Evolutionary conservation across 129 eudicot species (phyloP), one percentile per base, ranked within the genome.

Genomic region (Arctium minus): DNA sequence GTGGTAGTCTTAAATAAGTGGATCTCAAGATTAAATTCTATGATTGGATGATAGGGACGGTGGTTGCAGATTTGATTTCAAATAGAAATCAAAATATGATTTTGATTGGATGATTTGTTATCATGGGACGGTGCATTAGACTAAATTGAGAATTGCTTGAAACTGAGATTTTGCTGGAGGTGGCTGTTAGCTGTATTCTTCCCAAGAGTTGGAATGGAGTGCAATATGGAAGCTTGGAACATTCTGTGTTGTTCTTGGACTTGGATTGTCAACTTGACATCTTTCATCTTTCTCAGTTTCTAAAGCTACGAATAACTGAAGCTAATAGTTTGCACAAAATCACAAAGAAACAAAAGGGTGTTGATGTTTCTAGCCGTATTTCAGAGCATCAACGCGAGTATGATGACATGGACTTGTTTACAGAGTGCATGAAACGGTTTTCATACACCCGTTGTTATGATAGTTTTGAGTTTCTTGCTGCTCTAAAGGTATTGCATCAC

Each of bases 201-300:
- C 98, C 98, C 37, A 92, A 91, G 70, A 86, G 87, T 74, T 88
- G 92, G 91, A 89, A 94, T 0, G 98, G 94, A 39, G 92, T 89
- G 69, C 85, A 84, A 27, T 92, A 88, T 44, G 97, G 94, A 67
- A 97, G 98, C 6, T 84, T 89, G 80, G 97, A 86, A 75, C 91
- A 83, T 9, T 70, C 80, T 8, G 97, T 91, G 17, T 79, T 83
- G 27, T 22, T 22, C 27, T 22, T 22, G 27, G 27, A 22, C 27
- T 22, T 22, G 27, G 27, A 22, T 22, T 95, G 98, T 77, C 97
- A 92, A 40, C 87, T 95, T 64, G 98, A 95, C 72, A 84, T 91
- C 70, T 79, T 82, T 77, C 92, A 92, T 33, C 86, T 95, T 79
- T 79, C 93, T 15, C 90, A 86, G 30, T 73, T 64, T 3, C 78